These are phyloP conservation scores for Aspergillus steynii DNA, from an alignment of 495 filamentous ascomycete species.

Conservation along the genomic window DNA sequence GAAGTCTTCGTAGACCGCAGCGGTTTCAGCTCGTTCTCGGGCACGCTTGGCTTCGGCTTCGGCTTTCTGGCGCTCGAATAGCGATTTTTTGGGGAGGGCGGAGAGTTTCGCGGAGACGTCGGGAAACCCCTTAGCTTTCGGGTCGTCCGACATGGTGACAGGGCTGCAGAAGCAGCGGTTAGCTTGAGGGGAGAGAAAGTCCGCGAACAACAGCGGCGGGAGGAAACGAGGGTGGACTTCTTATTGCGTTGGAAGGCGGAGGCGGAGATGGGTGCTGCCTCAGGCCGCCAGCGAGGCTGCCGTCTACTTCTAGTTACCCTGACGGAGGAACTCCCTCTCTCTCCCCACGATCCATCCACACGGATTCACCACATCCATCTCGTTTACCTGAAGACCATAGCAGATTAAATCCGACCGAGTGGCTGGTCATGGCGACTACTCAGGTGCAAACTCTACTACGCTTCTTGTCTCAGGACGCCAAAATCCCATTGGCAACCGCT, in stretches of 20 bases:
- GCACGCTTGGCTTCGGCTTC: slow-evolving; percentile 90
- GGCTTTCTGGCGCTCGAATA: slow-evolving; percentile 90
- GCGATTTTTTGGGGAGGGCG: slow-evolving; percentile 78
- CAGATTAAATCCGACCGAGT: slow-evolving; percentile 4
- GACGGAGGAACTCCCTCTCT: not conserved
- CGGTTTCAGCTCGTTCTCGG: slow-evolving; percentile 85
- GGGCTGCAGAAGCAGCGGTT: slow-evolving; percentile 29
- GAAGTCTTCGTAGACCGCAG: slow-evolving; percentile 87
- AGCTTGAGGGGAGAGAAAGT: slow-evolving; percentile 4
- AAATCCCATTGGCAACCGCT: slow-evolving; percentile 67
- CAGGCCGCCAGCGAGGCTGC: slow-evolving; percentile 10
- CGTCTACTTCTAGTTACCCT: too few species aligned
- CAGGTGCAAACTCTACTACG: slow-evolving; percentile 71
- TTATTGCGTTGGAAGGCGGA: slow-evolving; percentile 9
- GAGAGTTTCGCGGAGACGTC: slow-evolving; percentile 80
- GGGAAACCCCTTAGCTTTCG: slow-evolving; percentile 67
- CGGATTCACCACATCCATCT: not conserved
- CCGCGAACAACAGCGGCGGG: not conserved
- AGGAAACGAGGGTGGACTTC: not conserved
- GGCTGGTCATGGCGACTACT: slow-evolving; percentile 22
- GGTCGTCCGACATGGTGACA: slow-evolving; percentile 42
- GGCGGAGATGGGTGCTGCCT: slow-evolving; percentile 17
- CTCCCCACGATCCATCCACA: not conserved
- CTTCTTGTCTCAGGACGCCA: slow-evolving; percentile 72
- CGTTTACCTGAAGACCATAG: not conserved